Conservation (phyloP, 2,329 filamentous ascomycete genomes). For the Cladosporium sp. region DNA sequence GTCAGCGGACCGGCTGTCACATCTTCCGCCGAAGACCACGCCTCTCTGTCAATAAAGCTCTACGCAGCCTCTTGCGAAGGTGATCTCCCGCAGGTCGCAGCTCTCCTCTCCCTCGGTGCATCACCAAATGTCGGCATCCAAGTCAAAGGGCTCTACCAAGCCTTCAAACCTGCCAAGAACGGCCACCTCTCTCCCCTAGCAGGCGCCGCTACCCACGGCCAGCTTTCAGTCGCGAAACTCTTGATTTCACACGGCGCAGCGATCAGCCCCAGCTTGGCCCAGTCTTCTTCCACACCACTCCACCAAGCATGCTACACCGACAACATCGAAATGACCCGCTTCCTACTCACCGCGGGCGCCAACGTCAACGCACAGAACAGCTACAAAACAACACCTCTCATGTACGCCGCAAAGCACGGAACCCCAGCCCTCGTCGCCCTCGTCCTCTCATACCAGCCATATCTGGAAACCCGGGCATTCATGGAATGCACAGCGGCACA, state of each 20-base stretch:
- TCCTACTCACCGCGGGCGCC: conserved; percentile 20
- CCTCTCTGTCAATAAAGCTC: conserved; percentile 21
- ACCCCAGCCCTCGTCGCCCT: conserved; percentile 23
- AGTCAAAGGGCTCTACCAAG: conserved; percentile 27
- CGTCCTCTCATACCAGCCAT: conserved; percentile 24
- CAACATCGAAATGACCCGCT: conserved; percentile 24
- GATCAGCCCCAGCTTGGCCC: conserved; percentile 24
- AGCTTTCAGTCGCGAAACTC: conserved; percentile 24
- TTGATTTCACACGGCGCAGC: conserved; percentile 27
- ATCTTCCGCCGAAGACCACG: conserved; percentile 12
- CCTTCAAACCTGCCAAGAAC: conserved; percentile 31
- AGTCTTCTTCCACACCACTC: conserved; percentile 28
- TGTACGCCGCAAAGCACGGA: conserved; percentile 32
- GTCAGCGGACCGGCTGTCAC: neutral
- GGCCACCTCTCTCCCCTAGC: conserved; percentile 30
- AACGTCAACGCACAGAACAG: conserved; percentile 25
- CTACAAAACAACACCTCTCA: conserved; percentile 30
- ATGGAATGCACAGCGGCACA: conserved; percentile 29
- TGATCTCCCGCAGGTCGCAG: conserved; percentile 25
- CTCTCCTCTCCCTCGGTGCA: conserved; percentile 26
- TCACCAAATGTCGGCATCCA: conserved; percentile 24
- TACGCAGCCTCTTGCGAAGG: conserved; percentile 29
- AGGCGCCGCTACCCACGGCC: conserved; percentile 28
- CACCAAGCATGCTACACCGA: conserved; percentile 29
- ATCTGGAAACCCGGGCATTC: conserved; percentile 25